Base-by-base conservation (phyloP, 768 basidiomycete genomes). In the Stropharia rugosoannulata region DNA sequence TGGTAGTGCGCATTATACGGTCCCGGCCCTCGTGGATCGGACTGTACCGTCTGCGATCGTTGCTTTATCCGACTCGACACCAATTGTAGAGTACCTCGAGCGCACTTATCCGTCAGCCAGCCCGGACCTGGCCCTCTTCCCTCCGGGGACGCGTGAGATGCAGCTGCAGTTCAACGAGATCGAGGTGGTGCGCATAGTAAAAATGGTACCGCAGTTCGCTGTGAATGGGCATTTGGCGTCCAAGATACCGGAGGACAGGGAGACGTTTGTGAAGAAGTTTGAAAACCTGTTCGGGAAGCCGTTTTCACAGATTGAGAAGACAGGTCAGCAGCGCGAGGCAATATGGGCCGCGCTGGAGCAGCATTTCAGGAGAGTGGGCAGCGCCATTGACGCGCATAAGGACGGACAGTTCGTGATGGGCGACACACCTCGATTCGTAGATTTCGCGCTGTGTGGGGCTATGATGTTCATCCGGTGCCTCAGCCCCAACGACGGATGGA, bases 1-100 rank as follows among this genome's bases (percentile, higher is more conserved):
- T 5, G 66, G 63, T 3, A 55, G 59, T 10, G 66, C 68, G 5
- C 57, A 63, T 35, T 74, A 69, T 55, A 73, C 69, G 4, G 59
- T 72, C n/a, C 73, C 73, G n/a, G 68, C 69, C 18, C 62, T 73
- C 58, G 58, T 64, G 32, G 68, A 69, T 35, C 61, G 59, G 42
- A 61, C 66, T 5, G 32, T 63, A 19, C 53, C 58, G 45, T 44
- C 62, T 3, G 46, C 58, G 18, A 64, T 66, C 27, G 55, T 67
- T 6, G 49, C 61, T n/a, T 40, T 74, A 2, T 67, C 72, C 5
- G 73, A 76, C 51, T 73, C 72, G 7, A 64, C 63, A 2, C 66
- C 66, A 16, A 76, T 76, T 44, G 61, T 73, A 19, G 66, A 70
- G 47, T 74, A 75, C 57, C 68, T 76, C 38, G 75, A 76, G 36